Percentiles rank a stretch among this genome's conserved stretches.
phyloP scores from a whole-genome alignment of 257 asterid genomes.

The Solanum acaule region DNA sequence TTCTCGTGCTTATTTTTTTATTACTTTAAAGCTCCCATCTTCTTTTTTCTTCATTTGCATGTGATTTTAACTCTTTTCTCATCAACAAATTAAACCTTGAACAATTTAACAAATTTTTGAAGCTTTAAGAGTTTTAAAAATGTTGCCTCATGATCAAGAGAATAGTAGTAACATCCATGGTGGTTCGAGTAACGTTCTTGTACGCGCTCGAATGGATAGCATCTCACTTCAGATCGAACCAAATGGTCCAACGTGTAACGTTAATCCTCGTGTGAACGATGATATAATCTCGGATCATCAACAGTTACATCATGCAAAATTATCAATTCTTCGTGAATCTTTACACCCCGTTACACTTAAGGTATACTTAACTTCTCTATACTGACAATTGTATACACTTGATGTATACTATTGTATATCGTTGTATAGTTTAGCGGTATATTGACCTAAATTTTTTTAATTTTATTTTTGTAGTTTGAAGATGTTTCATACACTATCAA shows the following conservation, averaged over 20 bases:
- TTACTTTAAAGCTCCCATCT: constrained; percentile 13
- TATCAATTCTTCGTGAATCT: constrained; percentile 40
- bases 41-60: constrained; percentile 18
- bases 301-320: constrained; percentile 9
- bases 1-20: constrained; percentile 34
- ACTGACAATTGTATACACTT: neutral
- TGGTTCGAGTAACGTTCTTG: constrained; percentile 10
- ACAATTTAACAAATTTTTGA: neutral
- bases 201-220: constrained; percentile 15
- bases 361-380: constrained; percentile 19
- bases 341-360: constrained; percentile 45
- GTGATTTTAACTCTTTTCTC: constrained; percentile 10
- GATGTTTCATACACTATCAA: constrained; percentile 52
- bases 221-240: constrained; percentile 29
- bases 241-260: constrained; percentile 30
- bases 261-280: constrained; percentile 29
- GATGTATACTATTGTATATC: neutral
- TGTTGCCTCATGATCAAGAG: constrained; percentile 78
- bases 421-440: neutral
- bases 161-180: constrained; percentile 9
- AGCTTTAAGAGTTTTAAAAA: constrained; percentile 1
- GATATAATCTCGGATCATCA: neutral
- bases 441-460: neutral
- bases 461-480: constrained; percentile 45
- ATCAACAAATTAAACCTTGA: neutral